Percentiles rank a stretch among this genome's conserved stretches.
These are phyloP conservation scores for Echeveria elegans DNA, from an alignment of 164 flowering plant species.

Conservation along the genomic window DNA sequence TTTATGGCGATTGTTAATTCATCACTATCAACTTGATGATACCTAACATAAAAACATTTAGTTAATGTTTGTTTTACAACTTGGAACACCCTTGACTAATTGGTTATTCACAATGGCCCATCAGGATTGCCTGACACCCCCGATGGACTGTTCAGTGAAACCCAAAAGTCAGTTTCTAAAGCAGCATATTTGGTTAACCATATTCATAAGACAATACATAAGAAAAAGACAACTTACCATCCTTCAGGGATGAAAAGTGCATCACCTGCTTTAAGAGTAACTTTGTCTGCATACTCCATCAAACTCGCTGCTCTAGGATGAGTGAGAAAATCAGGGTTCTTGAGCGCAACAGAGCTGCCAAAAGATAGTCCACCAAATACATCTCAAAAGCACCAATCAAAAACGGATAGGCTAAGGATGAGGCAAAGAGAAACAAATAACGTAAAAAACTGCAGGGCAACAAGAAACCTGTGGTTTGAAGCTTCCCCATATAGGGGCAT, in stretches of 20 bases:
- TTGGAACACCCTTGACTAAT: not conserved
- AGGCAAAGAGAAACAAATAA: constrained; percentile 3
- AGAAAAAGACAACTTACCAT: constrained; percentile 46
- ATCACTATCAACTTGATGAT: constrained; percentile 90
- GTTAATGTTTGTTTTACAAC: not conserved
- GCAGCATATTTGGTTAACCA: not conserved
- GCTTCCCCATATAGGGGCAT: constrained; percentile 89
- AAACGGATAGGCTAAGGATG: not conserved
- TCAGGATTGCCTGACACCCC: not conserved
- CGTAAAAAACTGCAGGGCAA: constrained; percentile 7
- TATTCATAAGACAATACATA: not conserved
- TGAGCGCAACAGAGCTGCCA: constrained; percentile 64
- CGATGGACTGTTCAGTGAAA: not conserved
- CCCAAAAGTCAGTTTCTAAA: not conserved
- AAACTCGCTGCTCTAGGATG: constrained; percentile 69
- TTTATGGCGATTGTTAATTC: constrained; percentile 80
- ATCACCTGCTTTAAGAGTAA: constrained; percentile 78
- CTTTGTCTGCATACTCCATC: constrained; percentile 52
- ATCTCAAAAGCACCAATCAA: not conserved
- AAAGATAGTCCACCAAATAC: constrained; percentile 3
- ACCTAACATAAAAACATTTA: constrained; percentile 37
- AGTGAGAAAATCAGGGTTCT: constrained; percentile 49
- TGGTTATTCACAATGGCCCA: not conserved
- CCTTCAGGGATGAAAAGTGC: constrained; percentile 98
- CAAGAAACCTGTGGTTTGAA: constrained; percentile 78